phyloP scores from a whole-genome alignment of 176 grass and related monocot species.

The Zizania latifolia region DNA sequence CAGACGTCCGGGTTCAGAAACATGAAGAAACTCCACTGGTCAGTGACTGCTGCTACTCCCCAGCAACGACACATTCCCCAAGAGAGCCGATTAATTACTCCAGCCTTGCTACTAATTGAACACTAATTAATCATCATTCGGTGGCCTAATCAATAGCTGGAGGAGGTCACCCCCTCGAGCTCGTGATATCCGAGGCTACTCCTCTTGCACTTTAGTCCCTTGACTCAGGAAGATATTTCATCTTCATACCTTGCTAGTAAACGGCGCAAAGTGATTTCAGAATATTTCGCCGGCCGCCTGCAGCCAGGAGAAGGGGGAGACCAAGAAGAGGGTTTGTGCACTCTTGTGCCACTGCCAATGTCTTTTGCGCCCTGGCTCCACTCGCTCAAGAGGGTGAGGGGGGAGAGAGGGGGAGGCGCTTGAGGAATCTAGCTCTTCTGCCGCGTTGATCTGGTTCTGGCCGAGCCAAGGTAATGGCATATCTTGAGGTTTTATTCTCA shows the following conservation, averaged over 20 bases:
- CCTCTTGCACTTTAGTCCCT: slow-evolving; percentile 1
- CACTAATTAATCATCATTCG: slow-evolving; percentile 32
- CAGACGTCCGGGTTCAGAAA: not conserved
- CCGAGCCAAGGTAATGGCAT: slow-evolving; percentile 25
- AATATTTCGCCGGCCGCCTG: slow-evolving; percentile 21
- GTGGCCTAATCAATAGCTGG: slow-evolving; percentile 31
- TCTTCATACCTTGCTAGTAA: not conserved
- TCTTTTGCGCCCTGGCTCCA: no score
- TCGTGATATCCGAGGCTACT: slow-evolving; percentile 27
- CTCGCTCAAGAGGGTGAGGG: no score
- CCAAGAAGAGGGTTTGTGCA: no score
- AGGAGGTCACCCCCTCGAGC: slow-evolving; percentile 43
- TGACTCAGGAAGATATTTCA: not conserved
- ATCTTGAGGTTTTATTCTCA: not conserved
- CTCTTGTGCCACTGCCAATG: no score
- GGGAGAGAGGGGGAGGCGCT: no score
- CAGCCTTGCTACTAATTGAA: not conserved
- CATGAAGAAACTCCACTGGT: not conserved
- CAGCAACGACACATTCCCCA: not conserved
- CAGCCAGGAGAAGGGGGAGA: not conserved
- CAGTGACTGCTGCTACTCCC: not conserved
- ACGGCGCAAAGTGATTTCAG: slow-evolving; percentile 21
- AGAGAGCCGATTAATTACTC: not conserved
- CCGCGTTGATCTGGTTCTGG: slow-evolving; percentile 5
- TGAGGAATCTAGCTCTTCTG: slow-evolving; percentile 5